These are phyloP conservation scores for Ustilago loliicola DNA, from an alignment of 1,284 basidiomycete species.

Conservation along the genomic window DNA sequence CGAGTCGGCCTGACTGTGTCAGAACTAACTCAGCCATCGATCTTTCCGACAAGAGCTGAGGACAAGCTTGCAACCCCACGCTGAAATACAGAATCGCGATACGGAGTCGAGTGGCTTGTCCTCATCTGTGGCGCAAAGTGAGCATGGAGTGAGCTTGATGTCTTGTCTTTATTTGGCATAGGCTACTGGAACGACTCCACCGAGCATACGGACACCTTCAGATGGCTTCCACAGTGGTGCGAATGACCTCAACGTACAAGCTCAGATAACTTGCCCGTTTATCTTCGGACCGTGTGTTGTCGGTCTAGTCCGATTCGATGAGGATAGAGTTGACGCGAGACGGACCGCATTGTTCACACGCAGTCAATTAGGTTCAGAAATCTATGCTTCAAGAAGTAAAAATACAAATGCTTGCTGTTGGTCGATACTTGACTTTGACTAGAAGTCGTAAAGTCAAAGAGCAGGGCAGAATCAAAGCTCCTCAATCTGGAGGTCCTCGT, in stretches of 20 bases:
- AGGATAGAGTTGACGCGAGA: neutral
- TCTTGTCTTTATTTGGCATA: neutral
- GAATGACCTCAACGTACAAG: neutral
- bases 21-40: no score
- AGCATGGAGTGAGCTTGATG: neutral
- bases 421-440: no score
- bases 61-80: neutral
- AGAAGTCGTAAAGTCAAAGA: no score
- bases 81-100: neutral
- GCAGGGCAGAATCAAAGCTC: conserved; percentile 47
- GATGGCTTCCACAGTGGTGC: no score
- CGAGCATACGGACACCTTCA: no score
- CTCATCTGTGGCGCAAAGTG: conserved; percentile 9
- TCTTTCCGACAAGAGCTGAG: no score
- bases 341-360: neutral
- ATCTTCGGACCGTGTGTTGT: neutral
- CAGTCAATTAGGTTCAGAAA: neutral
- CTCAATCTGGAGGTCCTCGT: conserved; percentile 66
- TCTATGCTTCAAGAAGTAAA: conserved; percentile 16
- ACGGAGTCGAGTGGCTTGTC: neutral
- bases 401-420: conserved; percentile 30
- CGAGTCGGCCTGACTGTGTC: no score
- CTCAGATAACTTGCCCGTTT: neutral
- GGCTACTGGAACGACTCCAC: no score
- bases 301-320: neutral